phyloP scores from a whole-genome alignment of 495 filamentous ascomycete species.

The Hypoxylon perforatum region DNA sequence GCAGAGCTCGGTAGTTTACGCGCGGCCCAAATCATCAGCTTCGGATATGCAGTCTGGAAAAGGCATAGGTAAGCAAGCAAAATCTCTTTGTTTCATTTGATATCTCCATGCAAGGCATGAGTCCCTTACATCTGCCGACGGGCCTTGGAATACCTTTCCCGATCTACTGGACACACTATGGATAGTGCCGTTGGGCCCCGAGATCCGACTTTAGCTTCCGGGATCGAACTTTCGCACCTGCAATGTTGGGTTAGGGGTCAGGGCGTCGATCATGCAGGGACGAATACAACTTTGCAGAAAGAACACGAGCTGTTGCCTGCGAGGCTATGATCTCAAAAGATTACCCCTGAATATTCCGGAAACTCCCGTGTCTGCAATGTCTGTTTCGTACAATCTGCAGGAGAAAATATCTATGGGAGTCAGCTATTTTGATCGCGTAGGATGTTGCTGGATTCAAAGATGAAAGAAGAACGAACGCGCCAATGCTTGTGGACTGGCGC shows the following conservation, averaged over 20 bases:
- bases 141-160: not conserved
- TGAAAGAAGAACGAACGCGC: not conserved
- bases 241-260: not conserved
- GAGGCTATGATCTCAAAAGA: not conserved
- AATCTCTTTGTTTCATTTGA: not conserved
- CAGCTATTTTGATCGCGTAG: no score
- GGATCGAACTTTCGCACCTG: slow-evolving; percentile 12
- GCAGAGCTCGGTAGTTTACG: slow-evolving; percentile 22
- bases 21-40: slow-evolving; percentile 19
- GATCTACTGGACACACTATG: slow-evolving; percentile 19
- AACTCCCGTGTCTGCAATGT: not conserved
- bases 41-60: slow-evolving; percentile 19
- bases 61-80: slow-evolving; percentile 23
- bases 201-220: slow-evolving; percentile 4
- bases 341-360: not conserved
- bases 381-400: not conserved
- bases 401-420: not conserved
- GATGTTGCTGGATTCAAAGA: not conserved
- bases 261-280: slow-evolving; percentile 36
- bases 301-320: not conserved
- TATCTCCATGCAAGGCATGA: not conserved
- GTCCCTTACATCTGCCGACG: no score
- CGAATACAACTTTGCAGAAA: not conserved
- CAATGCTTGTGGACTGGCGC: not conserved
- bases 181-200: slow-evolving; percentile 36